Conservation (phyloP, 1,284 basidiomycete genomes). For the Volvariella surrecta region DNA sequence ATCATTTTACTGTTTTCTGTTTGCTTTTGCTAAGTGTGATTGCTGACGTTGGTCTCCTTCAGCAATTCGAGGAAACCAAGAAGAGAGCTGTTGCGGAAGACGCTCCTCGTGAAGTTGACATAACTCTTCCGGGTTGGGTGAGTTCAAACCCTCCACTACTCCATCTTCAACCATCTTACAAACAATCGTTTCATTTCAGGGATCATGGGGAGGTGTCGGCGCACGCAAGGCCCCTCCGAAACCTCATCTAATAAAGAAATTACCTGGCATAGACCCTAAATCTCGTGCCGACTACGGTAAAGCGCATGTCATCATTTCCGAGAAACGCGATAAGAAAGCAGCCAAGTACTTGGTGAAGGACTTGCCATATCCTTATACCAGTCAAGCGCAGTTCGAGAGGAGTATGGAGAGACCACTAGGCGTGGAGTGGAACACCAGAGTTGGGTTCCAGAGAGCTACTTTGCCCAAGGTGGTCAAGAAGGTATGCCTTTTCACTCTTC, state of each 20-base stretch:
- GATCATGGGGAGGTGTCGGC: constrained; percentile 86
- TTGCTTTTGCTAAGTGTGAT: no score
- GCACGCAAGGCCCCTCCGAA: constrained; percentile 48
- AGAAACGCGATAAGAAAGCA: constrained; percentile 91
- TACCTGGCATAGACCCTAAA: constrained; percentile 71
- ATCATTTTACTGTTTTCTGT: no score
- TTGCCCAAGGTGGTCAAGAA: constrained; percentile 83
- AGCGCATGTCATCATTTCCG: constrained; percentile 88
- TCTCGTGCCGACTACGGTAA: constrained; percentile 81
- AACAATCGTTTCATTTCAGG: constrained; percentile 37
- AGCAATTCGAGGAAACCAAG: constrained; percentile 87
- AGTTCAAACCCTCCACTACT: no score
- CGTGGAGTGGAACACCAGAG: constrained; percentile 88
- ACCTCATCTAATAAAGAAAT: constrained; percentile 61
- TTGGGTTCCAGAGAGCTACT: constrained; percentile 81
- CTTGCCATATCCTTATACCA: constrained; percentile 91
- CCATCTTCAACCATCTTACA: constrained; percentile 1
- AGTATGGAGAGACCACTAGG: constrained; percentile 79
- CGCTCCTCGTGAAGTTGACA: constrained; percentile 81
- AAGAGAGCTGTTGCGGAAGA: constrained; percentile 72
- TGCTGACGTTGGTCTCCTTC: constrained; percentile 3
- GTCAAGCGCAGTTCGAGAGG: constrained; percentile 82
- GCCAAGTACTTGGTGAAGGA: constrained; percentile 83
- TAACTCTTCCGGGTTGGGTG: constrained; percentile 93
- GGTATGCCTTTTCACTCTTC: constrained; percentile 31